phyloP scores from a whole-genome alignment of 257 asterid species.

The Solanum neorickii region DNA sequence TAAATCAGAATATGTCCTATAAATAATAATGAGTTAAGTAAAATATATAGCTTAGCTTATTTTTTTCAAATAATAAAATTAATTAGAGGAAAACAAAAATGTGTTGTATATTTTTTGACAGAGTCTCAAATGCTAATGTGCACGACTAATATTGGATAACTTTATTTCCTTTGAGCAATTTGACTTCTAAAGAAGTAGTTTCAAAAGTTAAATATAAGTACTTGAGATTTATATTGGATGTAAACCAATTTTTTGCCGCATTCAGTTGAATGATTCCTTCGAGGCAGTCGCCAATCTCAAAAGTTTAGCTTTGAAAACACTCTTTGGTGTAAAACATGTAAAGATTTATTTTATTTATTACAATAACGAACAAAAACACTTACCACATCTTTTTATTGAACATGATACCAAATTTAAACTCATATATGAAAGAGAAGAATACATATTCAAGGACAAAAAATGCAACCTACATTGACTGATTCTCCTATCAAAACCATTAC shows the following conservation, averaged over 20 bases:
- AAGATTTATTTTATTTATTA: neutral
- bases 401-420: neutral
- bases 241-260: conserved; percentile 45
- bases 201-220: too few relatives aligned
- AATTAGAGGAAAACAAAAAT: too few relatives aligned
- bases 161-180: too few relatives aligned
- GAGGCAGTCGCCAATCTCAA: neutral
- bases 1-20: too few relatives aligned
- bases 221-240: conserved; percentile 1
- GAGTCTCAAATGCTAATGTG: too few relatives aligned
- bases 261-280: conserved; percentile 80
- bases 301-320: conserved; percentile 23
- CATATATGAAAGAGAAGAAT: neutral
- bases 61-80: too few relatives aligned
- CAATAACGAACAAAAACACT: neutral
- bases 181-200: too few relatives aligned
- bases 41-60: too few relatives aligned
- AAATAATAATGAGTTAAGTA: too few relatives aligned
- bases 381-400: neutral
- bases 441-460: neutral
- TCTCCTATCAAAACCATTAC: conserved; percentile 4
- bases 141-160: too few relatives aligned
- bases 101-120: too few relatives aligned
- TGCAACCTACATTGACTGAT: neutral
- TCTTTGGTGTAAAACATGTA: neutral